phyloP scores from a whole-genome alignment of 805 yeast species.

The Cyberlindnera mississippiensis region DNA sequence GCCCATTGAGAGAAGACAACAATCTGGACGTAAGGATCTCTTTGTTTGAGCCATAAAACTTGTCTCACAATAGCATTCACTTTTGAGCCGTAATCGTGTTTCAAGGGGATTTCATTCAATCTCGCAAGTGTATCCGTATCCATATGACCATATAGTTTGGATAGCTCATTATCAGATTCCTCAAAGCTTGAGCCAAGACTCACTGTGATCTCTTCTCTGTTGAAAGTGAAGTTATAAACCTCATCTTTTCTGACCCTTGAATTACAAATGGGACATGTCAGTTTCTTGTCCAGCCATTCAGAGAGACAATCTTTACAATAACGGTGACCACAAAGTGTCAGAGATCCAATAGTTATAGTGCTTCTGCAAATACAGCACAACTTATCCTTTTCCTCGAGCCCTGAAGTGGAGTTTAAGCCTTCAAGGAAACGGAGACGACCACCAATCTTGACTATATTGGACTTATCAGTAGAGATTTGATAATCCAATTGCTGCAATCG shows the following conservation, averaged over 20 bases:
- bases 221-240: slow-evolving; percentile 65
- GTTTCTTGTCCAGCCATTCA: slow-evolving; percentile 61
- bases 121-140: slow-evolving; percentile 39
- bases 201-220: slow-evolving; percentile 48
- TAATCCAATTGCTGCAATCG: too few species aligned
- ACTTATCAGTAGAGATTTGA: background rate
- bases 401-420: background rate
- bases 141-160: slow-evolving; percentile 31
- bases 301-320: slow-evolving; percentile 79
- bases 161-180: slow-evolving; percentile 10
- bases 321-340: slow-evolving; percentile 89
- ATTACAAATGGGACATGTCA: slow-evolving; percentile 82
- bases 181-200: slow-evolving; percentile 37
- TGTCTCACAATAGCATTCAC: slow-evolving; percentile 79
- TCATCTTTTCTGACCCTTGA: slow-evolving; percentile 43
- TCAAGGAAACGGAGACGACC: slow-evolving; percentile 41
- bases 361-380: slow-evolving; percentile 79
- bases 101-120: slow-evolving; percentile 41
- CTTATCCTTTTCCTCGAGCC: slow-evolving; percentile 26
- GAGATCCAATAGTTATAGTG: slow-evolving; percentile 65
- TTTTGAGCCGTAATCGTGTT: slow-evolving; percentile 72
- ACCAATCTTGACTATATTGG: slow-evolving; percentile 23
- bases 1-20: slow-evolving; percentile 90
- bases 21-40: slow-evolving; percentile 57
- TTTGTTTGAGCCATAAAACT: slow-evolving; percentile 54